These are phyloP conservation scores for Ceratocystis papillata DNA, from an alignment of 2,329 filamentous ascomycete genomes.

Conservation along the genomic window DNA sequence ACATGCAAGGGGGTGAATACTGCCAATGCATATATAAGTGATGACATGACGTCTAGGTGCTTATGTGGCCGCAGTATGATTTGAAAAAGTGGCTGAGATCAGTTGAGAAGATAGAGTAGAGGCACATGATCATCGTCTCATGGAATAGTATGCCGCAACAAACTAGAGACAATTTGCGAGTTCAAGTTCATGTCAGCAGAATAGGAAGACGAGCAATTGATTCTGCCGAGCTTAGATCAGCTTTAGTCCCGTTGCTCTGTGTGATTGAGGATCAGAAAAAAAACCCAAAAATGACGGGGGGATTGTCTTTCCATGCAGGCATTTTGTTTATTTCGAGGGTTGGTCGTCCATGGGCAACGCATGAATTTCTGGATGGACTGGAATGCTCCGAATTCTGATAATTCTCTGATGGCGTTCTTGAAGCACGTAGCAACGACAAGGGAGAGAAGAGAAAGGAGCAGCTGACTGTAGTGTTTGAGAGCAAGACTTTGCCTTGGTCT, in stretches of 20 bases:
- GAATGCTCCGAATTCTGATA: slow-evolving; percentile 4
- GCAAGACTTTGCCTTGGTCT: neutral
- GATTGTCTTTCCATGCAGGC: neutral
- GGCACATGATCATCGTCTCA: too few relatives aligned
- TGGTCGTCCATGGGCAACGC: neutral
- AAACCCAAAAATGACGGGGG: slow-evolving; percentile 6
- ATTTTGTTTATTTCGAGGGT: neutral
- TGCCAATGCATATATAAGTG: neutral
- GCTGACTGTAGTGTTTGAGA: neutral
- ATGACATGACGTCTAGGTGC: neutral
- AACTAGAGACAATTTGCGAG: neutral
- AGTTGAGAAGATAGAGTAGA: neutral
- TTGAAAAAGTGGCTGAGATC: neutral
- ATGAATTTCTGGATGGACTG: neutral
- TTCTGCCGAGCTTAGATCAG: neutral
- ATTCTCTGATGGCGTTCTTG: neutral
- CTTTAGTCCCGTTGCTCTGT: slow-evolving; percentile 10
- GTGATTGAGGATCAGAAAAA: slow-evolving; percentile 1
- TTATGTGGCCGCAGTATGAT: neutral
- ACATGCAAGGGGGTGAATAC: neutral
- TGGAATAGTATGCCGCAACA: neutral
- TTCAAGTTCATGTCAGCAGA: neutral
- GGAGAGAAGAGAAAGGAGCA: neutral
- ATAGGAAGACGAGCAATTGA: neutral
- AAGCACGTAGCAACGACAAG: neutral